A percentile compares a stretch with the other conserved stretches of the same genome.
Conservation (phyloP, 148 eudicot genomes). For the Agrostemma githago region DNA sequence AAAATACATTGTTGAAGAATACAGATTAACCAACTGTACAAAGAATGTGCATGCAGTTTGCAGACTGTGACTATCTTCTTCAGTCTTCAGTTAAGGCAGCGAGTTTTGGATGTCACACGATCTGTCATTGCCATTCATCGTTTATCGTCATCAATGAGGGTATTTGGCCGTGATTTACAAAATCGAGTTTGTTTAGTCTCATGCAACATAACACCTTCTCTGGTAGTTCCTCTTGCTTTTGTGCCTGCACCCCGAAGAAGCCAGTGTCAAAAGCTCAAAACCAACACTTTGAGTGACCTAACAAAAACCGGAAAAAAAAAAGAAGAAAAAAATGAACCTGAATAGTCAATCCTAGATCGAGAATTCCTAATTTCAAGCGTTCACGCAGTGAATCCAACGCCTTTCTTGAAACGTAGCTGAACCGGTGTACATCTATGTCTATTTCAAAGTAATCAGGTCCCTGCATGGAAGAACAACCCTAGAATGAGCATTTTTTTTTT, state of each 20-base stretch:
- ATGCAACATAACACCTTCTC: slow-evolving; percentile 78
- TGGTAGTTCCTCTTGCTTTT: slow-evolving; percentile 79
- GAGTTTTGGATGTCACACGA: slow-evolving; percentile 14
- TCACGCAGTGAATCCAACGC: slow-evolving; percentile 76
- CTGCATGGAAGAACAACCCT: slow-evolving; percentile 27
- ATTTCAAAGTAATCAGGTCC: slow-evolving; percentile 86
- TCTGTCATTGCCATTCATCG: slow-evolving; percentile 25
- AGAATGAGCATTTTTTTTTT: neutral
- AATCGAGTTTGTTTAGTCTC: slow-evolving; percentile 74
- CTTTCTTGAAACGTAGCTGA: slow-evolving; percentile 81
- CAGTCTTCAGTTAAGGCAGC: neutral
- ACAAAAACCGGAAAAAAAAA: neutral
- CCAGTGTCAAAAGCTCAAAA: neutral
- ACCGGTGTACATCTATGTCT: slow-evolving; percentile 85
- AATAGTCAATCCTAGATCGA: slow-evolving; percentile 80
- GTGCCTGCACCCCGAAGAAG: slow-evolving; percentile 46
- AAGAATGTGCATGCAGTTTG: slow-evolving; percentile 4
- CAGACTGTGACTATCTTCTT: slow-evolving; percentile 17
- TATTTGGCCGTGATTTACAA: slow-evolving; percentile 72
- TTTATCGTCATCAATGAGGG: slow-evolving; percentile 43
- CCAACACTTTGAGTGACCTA: neutral
- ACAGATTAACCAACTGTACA: slow-evolving; percentile 12
- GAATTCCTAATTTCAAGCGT: slow-evolving; percentile 55
- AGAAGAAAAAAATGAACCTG: slow-evolving; percentile 45
- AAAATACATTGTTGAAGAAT: slow-evolving; percentile 12